A percentile compares a stretch with the other conserved stretches of the same genome.
Conservation (phyloP, 352 stramenopile species). For the Phytophthora megakarya region DNA sequence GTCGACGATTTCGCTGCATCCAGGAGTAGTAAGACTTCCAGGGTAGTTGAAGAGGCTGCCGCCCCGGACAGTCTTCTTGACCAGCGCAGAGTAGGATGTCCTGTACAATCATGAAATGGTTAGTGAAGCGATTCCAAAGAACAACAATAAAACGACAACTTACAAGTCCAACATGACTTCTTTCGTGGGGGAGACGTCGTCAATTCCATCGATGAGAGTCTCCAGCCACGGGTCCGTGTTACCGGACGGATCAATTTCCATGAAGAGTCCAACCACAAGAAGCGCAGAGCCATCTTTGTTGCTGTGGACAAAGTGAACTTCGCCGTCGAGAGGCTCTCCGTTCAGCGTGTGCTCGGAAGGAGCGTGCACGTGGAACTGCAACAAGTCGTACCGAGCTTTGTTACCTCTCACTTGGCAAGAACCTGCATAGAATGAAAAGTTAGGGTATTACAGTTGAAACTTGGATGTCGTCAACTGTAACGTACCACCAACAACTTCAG, state of each 20-base stretch:
- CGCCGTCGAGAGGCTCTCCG: constrained; percentile 40
- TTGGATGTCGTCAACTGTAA: neutral
- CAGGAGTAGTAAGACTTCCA: constrained; percentile 41
- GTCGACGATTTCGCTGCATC: constrained; percentile 42
- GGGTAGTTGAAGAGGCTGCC: constrained; percentile 42
- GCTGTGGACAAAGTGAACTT: constrained; percentile 60
- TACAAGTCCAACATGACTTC: constrained; percentile 25
- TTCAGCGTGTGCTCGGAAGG: constrained; percentile 56
- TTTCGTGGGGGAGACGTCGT: constrained; percentile 22
- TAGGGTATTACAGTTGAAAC: neutral
- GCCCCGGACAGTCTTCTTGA: constrained; percentile 36
- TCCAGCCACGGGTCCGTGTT: constrained; percentile 39
- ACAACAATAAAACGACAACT: neutral
- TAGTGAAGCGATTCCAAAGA: neutral
- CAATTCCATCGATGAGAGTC: constrained; percentile 37
- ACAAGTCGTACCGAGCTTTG: constrained; percentile 25
- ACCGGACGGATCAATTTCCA: constrained; percentile 21
- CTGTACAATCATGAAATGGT: constrained; percentile 10
- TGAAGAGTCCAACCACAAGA: constrained; percentile 46
- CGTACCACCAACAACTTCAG: constrained; percentile 17
- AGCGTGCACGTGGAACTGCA: constrained; percentile 50
- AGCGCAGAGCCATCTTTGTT: constrained; percentile 29
- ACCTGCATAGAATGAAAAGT: constrained; percentile 11
- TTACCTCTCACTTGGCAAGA: constrained; percentile 19
- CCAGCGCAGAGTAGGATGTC: constrained; percentile 48